Conservation (phyloP, 2,329 filamentous ascomycete species). For the Colletotrichum gloeosporioides region DNA sequence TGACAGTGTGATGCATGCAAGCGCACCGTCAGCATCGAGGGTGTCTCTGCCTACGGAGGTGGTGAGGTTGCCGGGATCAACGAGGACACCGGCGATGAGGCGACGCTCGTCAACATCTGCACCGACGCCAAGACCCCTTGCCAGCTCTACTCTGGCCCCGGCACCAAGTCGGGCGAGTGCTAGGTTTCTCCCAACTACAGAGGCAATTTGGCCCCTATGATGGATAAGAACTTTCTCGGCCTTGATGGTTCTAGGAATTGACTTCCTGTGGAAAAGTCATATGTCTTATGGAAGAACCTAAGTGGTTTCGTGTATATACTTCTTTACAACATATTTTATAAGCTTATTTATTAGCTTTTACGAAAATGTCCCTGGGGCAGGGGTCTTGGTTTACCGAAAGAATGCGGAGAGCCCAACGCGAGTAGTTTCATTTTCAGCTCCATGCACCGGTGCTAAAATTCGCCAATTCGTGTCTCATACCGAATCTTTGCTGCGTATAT, state of each 20-base stretch:
- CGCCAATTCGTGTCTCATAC: background rate
- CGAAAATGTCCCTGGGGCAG: background rate
- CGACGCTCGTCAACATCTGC: slow-evolving; percentile 30
- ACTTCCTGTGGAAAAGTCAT: background rate
- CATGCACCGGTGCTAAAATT: background rate
- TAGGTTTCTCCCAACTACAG: background rate
- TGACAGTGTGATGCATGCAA: slow-evolving; percentile 31
- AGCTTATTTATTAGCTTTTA: background rate
- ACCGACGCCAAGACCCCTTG: slow-evolving; percentile 29
- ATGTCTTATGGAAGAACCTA: background rate
- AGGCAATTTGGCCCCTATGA: background rate
- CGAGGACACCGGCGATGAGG: slow-evolving; percentile 41
- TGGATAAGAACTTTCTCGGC: background rate
- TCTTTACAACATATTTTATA: background rate
- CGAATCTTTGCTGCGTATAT: background rate
- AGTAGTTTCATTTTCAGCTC: background rate
- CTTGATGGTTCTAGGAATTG: background rate
- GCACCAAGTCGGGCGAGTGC: slow-evolving; percentile 27
- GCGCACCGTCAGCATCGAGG: slow-evolving; percentile 49
- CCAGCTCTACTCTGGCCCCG: slow-evolving; percentile 32
- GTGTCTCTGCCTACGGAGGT: slow-evolving; percentile 40
- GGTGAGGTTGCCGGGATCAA: slow-evolving; percentile 47
- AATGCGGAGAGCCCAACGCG: background rate
- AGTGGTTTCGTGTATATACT: slow-evolving; percentile 5
- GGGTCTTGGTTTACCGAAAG: background rate